Evolutionary conservation across 495 filamentous ascomycete species (phyloP), one percentile per base, ranked within the genome.

Genomic region (Aspergillus cristatus): DNA sequence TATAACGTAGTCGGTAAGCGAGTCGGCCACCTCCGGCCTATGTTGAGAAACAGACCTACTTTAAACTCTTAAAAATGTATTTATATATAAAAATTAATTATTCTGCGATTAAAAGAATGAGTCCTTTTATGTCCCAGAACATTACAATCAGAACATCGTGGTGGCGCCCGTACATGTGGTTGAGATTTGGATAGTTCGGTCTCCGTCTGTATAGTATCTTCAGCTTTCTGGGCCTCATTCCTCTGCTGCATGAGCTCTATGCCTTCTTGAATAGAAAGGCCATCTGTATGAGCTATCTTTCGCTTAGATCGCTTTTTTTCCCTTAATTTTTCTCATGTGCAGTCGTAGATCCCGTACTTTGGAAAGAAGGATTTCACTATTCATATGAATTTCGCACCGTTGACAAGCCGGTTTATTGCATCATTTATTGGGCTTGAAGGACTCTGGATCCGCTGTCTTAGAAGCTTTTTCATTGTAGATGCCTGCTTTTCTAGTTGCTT

Each of bases 191-290:
- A 17, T 22, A 36, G 32, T 17, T 12, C 17, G 18, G 37, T 14
- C 14, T 38, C 35, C 17, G 11, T 38, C 38, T 18, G 28, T 1
- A 38, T 17, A 14, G 14, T 28, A 43, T 43, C 30, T 38, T 43
- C 18, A 33, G 29, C 29, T 43, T 43, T 22, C 28, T 32, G 12
- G 14, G 38, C 18, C 29, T 38, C 11, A 38, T 43, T 43, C 35
- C 34, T 20, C 10, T 18, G 35, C 14, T 43, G 18, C 20, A 38
- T 38, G 18, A 15, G 28, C 20, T 40, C 29, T 14, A 8, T 15
- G 29, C 29, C 29, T 12, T 40, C 29, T 13, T 40, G 29, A 40
- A 40, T 40, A 36, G 33, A 30, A 17, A 31, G 28, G 7, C 40
- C 28, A 24, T 42, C 28, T 42, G 16, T 25, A 42, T 14, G 7